phyloP scores from a whole-genome alignment of 2,329 filamentous ascomycete genomes.

The Pestalotiopsis sp. region DNA sequence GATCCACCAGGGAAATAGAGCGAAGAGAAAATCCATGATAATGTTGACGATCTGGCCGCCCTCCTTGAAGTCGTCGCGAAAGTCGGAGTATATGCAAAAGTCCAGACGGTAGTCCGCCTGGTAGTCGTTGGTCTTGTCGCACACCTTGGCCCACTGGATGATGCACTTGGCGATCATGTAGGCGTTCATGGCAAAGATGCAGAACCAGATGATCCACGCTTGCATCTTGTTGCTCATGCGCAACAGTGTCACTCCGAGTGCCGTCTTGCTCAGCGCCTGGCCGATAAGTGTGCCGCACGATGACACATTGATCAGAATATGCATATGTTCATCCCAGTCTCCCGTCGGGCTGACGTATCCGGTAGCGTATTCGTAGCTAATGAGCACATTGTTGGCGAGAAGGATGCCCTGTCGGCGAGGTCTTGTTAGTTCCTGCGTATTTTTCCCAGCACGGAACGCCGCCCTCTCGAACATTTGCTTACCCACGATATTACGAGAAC shows the following conservation, averaged over 20 bases:
- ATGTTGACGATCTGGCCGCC: constrained; percentile 45
- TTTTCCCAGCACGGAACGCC: neutral
- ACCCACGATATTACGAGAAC: constrained; percentile 5
- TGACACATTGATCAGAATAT: constrained; percentile 17
- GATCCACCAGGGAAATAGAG: constrained; percentile 51
- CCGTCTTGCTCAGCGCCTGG: constrained; percentile 36
- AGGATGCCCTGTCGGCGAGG: constrained; percentile 9
- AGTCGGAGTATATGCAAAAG: constrained; percentile 16
- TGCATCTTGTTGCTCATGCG: constrained; percentile 29
- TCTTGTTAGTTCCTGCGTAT: neutral
- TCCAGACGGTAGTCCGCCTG: constrained; percentile 13
- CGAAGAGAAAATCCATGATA: constrained; percentile 55
- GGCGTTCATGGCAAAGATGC: constrained; percentile 35
- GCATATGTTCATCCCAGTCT: constrained; percentile 19
- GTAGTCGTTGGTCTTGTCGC: constrained; percentile 13
- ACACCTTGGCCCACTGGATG: constrained; percentile 22
- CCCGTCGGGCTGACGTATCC: constrained; percentile 14
- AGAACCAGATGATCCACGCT: constrained; percentile 31
- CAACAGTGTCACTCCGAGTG: constrained; percentile 38
- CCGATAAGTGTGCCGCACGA: constrained; percentile 16
- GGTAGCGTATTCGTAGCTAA: constrained; percentile 15
- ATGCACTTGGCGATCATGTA: constrained; percentile 22
- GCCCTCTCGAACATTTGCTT: neutral
- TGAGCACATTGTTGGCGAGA: constrained; percentile 13
- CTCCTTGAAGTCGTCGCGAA: constrained; percentile 16